phyloP scores from a whole-genome alignment of 2,329 filamentous ascomycete genomes.

The Beauveria brongniartii region DNA sequence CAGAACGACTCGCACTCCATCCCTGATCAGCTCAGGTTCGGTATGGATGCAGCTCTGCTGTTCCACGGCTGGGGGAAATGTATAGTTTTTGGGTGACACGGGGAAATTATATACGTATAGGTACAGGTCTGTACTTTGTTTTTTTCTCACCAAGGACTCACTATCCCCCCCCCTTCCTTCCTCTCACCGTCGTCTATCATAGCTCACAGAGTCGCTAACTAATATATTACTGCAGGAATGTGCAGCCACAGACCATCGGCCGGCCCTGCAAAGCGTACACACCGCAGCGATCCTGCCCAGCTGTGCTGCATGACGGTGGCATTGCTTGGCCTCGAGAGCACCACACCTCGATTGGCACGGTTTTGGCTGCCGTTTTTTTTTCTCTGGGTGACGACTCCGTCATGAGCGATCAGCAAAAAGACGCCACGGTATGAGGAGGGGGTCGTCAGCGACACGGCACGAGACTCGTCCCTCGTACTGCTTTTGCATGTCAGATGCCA shows the following conservation, averaged over 20 bases:
- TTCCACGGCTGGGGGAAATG: background rate
- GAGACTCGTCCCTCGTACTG: background rate
- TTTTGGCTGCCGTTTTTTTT: background rate
- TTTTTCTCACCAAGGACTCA: background rate
- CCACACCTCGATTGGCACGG: background rate
- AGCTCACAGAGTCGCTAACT: background rate
- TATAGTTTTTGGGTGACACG: background rate
- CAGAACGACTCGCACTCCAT: background rate
- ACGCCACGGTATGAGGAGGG: background rate
- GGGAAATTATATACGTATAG: background rate
- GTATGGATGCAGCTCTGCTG: background rate
- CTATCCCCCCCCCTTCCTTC: background rate
- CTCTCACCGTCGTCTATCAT: background rate
- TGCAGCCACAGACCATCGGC: background rate
- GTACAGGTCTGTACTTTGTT: background rate
- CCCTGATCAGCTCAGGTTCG: background rate
- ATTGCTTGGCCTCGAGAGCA: background rate
- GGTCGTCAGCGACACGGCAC: background rate
- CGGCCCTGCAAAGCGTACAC: background rate
- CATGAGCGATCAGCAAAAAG: background rate
- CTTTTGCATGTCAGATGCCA: background rate
- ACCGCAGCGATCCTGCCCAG: background rate
- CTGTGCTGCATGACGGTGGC: background rate
- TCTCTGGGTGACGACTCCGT: background rate
- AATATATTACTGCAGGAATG: background rate